Base-by-base conservation (phyloP, 192 early-diverging fungal species). In the Gamsiella multidivaricata region DNA sequence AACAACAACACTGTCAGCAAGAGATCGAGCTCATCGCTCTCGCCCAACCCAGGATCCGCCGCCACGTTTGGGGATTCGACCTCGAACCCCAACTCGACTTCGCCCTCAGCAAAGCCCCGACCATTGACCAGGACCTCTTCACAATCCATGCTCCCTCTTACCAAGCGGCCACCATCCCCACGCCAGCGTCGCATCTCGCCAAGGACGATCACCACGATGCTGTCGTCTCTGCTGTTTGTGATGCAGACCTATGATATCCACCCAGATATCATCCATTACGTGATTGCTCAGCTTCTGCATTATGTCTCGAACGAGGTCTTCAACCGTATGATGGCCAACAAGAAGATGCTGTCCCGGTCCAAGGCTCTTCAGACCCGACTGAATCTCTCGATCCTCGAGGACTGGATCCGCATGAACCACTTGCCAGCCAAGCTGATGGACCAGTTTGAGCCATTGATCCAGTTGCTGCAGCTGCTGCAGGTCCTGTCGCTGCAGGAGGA, bases 291-390 rank as follows among this genome's bases (percentile, higher is more conserved):
- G 80, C 58, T 95, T 25, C 88, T 95, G 67, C 88, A 94, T 82
- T 91, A 87, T 65, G 72, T 95, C 28, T 88, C 90, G 31, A 85
- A 87, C 53, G 91, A 91, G 74, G 67, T 93, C 36, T 96, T 98
- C 70, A 98, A 98, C 81, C 88, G 88, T 15, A 91, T 98, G 69
- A 81, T 98, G 65, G 86, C 86, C 0, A 89, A 88, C 42, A 90
- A 88, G 33, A 90, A 93, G 55, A 85, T 90, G 57, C 80, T 91
- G 65, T 90, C 90, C 59, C 93, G 95, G 12, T 86, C 87, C 20
- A 91, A 90, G 51, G 95, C 97, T 2, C 83, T 94, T 59, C 93
- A 92, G 80, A 90, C 96, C 7, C 91, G 91, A 22, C 88, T 94
- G 82, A 98, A 96, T 67, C 61, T 96, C 37, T 90, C 90, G 9